phyloP scores from a whole-genome alignment of 768 basidiomycete genomes.

The Lentinula boryana region DNA sequence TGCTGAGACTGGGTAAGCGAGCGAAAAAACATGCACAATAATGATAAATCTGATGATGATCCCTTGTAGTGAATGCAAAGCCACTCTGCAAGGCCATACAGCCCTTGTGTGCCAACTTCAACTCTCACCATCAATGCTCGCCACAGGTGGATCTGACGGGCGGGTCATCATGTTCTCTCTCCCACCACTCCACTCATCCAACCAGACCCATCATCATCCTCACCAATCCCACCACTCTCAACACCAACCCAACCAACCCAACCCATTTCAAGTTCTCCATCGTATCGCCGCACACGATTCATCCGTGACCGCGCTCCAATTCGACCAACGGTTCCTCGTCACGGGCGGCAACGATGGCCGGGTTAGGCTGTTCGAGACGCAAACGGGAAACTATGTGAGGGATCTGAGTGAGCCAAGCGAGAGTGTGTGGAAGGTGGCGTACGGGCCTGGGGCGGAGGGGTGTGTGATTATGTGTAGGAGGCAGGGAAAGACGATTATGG shows the following conservation, averaged over 20 bases:
- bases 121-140: slow-evolving; percentile 61
- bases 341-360: slow-evolving; percentile 84
- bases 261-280: slow-evolving; percentile 39
- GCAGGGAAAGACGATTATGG: slow-evolving; percentile 77
- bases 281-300: slow-evolving; percentile 87
- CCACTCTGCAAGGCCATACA: slow-evolving; percentile 86
- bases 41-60: no score
- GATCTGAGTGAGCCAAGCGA: slow-evolving; percentile 77
- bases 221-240: not conserved
- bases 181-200: slow-evolving; percentile 4
- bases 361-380: slow-evolving; percentile 65
- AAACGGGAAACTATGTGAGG: slow-evolving; percentile 62
- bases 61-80: slow-evolving; percentile 60
- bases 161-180: slow-evolving; percentile 72
- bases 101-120: slow-evolving; percentile 90
- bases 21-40: not conserved
- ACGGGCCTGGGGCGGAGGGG: slow-evolving; percentile 52
- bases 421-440: slow-evolving; percentile 83
- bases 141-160: slow-evolving; percentile 87
- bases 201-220: not conserved
- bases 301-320: slow-evolving; percentile 81
- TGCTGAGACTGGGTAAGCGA: slow-evolving; percentile 70
- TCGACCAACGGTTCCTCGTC: slow-evolving; percentile 76
- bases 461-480: slow-evolving; percentile 80
- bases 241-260: not conserved